Conservation (phyloP, 306 rosid species). For the Cicer cuneatum region DNA sequence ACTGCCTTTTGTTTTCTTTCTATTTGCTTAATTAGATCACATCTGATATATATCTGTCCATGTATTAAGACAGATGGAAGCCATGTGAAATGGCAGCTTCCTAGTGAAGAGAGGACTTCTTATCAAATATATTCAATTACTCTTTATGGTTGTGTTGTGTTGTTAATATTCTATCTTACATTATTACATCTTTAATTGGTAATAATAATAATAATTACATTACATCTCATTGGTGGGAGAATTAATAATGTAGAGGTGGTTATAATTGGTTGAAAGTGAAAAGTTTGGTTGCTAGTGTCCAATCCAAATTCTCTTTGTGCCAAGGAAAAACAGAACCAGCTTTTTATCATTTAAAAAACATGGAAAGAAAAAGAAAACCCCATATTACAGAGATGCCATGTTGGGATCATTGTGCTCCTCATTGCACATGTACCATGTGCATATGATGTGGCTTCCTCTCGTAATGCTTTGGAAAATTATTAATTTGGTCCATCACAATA, state of each 20-base stretch:
- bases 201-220: too few species aligned
- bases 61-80: constrained; percentile 53
- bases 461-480: constrained; percentile 23
- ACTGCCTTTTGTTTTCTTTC: neutral
- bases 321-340: constrained; percentile 51
- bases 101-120: constrained; percentile 53
- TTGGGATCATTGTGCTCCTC: constrained; percentile 52
- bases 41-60: constrained; percentile 41
- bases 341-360: constrained; percentile 51
- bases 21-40: constrained; percentile 41
- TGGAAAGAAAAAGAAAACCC: constrained; percentile 40
- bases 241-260: neutral
- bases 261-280: constrained; percentile 34
- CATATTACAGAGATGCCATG: constrained; percentile 47
- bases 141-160: constrained; percentile 18
- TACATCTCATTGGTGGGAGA: too few species aligned
- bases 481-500: neutral
- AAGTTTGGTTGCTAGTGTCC: constrained; percentile 53
- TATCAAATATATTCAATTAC: constrained; percentile 14
- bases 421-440: constrained; percentile 82
- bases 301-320: constrained; percentile 67
- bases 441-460: constrained; percentile 39
- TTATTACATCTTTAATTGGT: neutral
- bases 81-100: constrained; percentile 90
- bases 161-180: neutral